phyloP scores from a whole-genome alignment of 202 grass and related monocot species.

The Musa balbisiana region DNA sequence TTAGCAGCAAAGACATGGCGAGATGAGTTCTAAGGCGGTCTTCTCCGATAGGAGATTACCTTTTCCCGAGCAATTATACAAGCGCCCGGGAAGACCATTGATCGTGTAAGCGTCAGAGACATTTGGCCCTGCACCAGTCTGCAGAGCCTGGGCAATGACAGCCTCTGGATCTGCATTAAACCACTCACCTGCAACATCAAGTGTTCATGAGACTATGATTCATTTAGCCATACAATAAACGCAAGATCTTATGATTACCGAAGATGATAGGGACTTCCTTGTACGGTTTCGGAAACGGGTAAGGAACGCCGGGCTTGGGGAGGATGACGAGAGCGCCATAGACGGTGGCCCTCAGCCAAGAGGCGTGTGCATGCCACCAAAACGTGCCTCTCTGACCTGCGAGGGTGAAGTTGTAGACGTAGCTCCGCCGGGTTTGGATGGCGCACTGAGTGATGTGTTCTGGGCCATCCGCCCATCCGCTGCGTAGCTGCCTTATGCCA shows the following conservation, averaged over 20 bases:
- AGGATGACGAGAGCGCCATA: too few relatives aligned
- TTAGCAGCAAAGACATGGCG: not conserved
- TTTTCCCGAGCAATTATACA: conserved; percentile 1
- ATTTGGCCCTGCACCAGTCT: conserved; percentile 2
- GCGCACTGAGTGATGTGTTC: conserved; percentile 73
- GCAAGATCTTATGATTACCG: too few relatives aligned
- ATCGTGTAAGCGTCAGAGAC: conserved; percentile 6
- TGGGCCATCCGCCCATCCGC: conserved; percentile 70
- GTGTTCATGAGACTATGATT: too few relatives aligned
- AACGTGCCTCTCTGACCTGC: conserved; percentile 51
- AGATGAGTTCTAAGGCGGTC: not conserved
- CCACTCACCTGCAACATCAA: not conserved
- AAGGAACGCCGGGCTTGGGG: conserved; percentile 12
- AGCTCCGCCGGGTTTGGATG: conserved; percentile 50
- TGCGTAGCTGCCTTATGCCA: conserved; percentile 54
- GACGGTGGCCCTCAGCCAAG: not conserved
- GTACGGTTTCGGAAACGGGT: conserved; percentile 56
- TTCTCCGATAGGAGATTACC: not conserved
- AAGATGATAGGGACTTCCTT: conserved; percentile 51
- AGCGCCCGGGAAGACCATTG: conserved; percentile 1
- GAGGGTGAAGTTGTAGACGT: conserved; percentile 53
- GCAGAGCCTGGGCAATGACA: not conserved
- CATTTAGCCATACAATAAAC: too few relatives aligned
- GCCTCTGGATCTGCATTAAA: conserved; percentile 7
- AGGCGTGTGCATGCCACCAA: conserved; percentile 82